Base-by-base conservation (phyloP, 768 basidiomycete genomes). In the Saitozyma sp. region DNA sequence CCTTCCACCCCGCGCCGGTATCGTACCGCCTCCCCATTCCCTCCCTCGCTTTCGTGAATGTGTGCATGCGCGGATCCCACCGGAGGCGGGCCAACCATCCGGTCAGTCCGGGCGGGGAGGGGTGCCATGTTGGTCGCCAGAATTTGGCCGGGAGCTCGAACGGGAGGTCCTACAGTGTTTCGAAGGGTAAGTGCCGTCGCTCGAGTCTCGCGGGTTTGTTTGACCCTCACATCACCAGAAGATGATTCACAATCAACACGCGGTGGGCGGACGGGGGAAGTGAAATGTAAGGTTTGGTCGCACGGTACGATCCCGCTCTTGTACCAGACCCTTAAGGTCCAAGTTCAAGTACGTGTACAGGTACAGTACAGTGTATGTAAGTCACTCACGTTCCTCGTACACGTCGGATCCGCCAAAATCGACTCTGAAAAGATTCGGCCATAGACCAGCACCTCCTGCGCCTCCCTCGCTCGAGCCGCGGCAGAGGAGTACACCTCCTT, bases 91-190 rank as follows among this genome's bases (percentile, higher is more conserved):
- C 55, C 1, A 56, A 8, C 55, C 55, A 56, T 3, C 45, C n/a
- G 45, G 11, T 17, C 2, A 46, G 45, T 17, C 55, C 55, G 4
- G 55, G 55, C 8, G 9, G n/a, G 16, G 55, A 56, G 17, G 55
- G 43, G 5, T 29, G 55, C 38, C 14, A 17, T 6, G 39, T 17
- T 40, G 39, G 55, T 43, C 39, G 7, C 16, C 14, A 56, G 55
- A 56, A 56, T 17, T 42, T 56, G 14, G 17, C n/a, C 7, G 55
- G 55, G 7, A 56, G 55, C 8, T 19, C n/a, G 43, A 56, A 56
- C 6, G 55, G 55, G 8, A 46, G 19, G 37, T 29, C 37, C 55
- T 56, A 17, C 4, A 43, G 19, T 7, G 29, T 29, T 29, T 29
- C 29, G 5, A 5, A 29, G 29, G 29, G 29, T 29, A 5, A 29